Percentiles rank a stretch among this genome's conserved stretches.
These are phyloP conservation scores for Eragrostis curvula DNA, from an alignment of 176 grass and related monocot genomes.

Conservation along the genomic window DNA sequence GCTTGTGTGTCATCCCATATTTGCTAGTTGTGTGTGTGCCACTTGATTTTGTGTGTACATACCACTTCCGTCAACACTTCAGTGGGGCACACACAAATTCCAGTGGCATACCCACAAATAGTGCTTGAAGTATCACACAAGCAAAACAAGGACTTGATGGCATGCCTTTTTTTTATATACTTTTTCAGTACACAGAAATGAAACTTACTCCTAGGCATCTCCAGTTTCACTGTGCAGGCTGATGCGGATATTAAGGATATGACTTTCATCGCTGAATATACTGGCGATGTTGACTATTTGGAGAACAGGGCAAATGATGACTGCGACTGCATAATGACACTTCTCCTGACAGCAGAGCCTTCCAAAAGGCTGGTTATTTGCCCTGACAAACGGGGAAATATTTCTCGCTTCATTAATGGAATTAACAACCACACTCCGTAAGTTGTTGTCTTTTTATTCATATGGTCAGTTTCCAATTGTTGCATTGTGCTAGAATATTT, in stretches of 20 bases:
- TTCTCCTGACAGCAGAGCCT: slow-evolving; percentile 59
- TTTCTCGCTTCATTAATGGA: slow-evolving; percentile 81
- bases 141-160: neutral
- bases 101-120: neutral
- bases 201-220: slow-evolving; percentile 36
- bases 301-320: slow-evolving; percentile 73
- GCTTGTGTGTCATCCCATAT: neutral
- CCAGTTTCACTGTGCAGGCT: slow-evolving; percentile 90
- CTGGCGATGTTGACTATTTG: slow-evolving; percentile 85
- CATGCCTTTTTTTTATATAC: neutral
- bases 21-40: neutral
- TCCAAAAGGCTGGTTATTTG: slow-evolving; percentile 76
- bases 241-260: slow-evolving; percentile 86
- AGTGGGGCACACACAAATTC: neutral
- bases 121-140: neutral
- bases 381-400: slow-evolving; percentile 84
- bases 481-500: neutral
- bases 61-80: neutral
- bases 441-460: slow-evolving; percentile 32
- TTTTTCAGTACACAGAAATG: slow-evolving; percentile 22
- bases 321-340: slow-evolving; percentile 89
- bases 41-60: neutral
- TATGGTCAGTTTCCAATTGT: neutral
- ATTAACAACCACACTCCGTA: slow-evolving; percentile 90
- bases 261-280: slow-evolving; percentile 78